Base-by-base conservation (phyloP, 1,139 yeast species). In the Debaryomyces subglobosus region DNA sequence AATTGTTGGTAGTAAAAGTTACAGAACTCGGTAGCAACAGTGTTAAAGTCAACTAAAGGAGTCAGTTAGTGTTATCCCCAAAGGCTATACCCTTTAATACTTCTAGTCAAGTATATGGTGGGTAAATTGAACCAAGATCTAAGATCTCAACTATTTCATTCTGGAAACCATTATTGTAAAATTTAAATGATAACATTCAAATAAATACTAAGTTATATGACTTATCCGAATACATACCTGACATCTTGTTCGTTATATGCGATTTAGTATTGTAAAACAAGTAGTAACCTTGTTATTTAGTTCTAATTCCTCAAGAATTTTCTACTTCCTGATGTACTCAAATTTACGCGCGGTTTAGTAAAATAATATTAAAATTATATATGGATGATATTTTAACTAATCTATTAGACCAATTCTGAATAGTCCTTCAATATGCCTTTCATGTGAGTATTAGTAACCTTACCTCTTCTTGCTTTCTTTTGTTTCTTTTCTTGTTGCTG, bases 381-480 rank as follows among this genome's bases (percentile, higher is more conserved):
- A 43, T 29, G 34, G n/a, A 9, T 29, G 29, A 25, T 18, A 38
- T 24, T 21, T 40, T 41, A 32, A 36, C 35, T 45, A 32, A 36
- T 44, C 16, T 29, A 30, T 34, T 58, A 74, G 30, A 71, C 76
- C 48, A 74, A 56, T 52, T 71, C 78, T 21, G 78, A 69, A 64
- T 91, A 94, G 63, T 94, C 99, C 69, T 89, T 91, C 65, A 94
- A 82, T 35, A 94, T 86, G 51, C 97, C 98, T 65, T 89, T 86
- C 96, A 94, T 87, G 68, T 94, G 99, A 3, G 96, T 86, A 66
- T 94, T 94, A 12, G 99, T 94, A 62, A 94, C 85, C 76, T 91
- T 94, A 40, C 96, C 96, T 63, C 92, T 81, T 68, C 97, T 84
- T 45, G 96, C 88, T 68, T 90, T 90, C 79, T 91, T 90, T 68